A percentile compares a stretch with the other conserved stretches of the same genome.
phyloP scores from a whole-genome alignment of 352 stramenopile genomes.

The Globisporangium camurandrum region DNA sequence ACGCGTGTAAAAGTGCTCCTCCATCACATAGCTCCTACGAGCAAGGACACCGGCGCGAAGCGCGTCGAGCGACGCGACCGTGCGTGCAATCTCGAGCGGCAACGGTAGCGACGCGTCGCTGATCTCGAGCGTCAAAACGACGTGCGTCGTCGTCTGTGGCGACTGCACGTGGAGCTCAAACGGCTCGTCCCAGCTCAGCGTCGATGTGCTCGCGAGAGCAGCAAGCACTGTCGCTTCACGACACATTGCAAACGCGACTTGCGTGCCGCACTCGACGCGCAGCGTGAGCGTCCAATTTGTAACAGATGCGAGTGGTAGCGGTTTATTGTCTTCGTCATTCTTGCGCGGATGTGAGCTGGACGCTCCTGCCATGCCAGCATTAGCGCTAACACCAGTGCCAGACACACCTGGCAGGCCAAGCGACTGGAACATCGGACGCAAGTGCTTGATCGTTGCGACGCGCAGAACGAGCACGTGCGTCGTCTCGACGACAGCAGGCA shows the following conservation, averaged over 20 bases:
- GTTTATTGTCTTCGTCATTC: slow-evolving; percentile 26
- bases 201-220: slow-evolving; percentile 17
- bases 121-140: slow-evolving; percentile 46
- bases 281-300: slow-evolving; percentile 38
- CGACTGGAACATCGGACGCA: slow-evolving; percentile 26
- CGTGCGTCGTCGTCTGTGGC: slow-evolving; percentile 14
- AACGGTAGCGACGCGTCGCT: slow-evolving; percentile 23
- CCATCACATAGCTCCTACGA: slow-evolving; percentile 21
- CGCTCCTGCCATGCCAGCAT: no score
- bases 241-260: slow-evolving; percentile 34
- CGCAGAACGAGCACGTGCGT: slow-evolving; percentile 47
- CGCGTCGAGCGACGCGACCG: slow-evolving; percentile 21
- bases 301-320: neutral
- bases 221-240: slow-evolving; percentile 32
- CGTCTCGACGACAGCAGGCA: slow-evolving; percentile 24
- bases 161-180: slow-evolving; percentile 58
- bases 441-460: slow-evolving; percentile 38
- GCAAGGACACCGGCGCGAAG: slow-evolving; percentile 35
- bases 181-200: slow-evolving; percentile 56
- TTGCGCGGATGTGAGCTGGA: neutral
- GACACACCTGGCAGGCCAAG: slow-evolving; percentile 13
- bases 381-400: neutral
- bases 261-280: slow-evolving; percentile 36
- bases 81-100: slow-evolving; percentile 35
- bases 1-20: slow-evolving; percentile 58